These are phyloP conservation scores for Suillus cothurnatus DNA, from an alignment of 768 basidiomycete genomes.

Conservation along the genomic window DNA sequence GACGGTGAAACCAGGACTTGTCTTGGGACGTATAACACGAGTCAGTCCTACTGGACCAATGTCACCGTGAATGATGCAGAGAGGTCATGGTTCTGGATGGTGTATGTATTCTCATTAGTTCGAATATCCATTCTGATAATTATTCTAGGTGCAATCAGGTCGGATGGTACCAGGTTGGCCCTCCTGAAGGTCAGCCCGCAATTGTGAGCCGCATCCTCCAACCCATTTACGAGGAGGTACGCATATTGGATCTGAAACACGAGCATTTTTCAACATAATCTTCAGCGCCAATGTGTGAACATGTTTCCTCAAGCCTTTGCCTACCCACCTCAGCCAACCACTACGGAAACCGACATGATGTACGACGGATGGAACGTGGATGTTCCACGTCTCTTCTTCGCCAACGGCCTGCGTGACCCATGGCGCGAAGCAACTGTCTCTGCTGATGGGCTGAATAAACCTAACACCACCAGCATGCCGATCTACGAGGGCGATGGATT, in stretches of 20 bases:
- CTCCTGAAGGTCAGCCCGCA: conserved; percentile 37
- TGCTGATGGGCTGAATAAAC: conserved; percentile 46
- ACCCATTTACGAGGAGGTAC: conserved; percentile 31
- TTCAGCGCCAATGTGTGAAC: conserved; percentile 65
- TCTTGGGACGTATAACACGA: conserved; percentile 44
- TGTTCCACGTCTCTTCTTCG: conserved; percentile 64
- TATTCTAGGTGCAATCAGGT: conserved; percentile 64
- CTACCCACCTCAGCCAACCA: conserved; percentile 45
- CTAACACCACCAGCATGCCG: conserved; percentile 55
- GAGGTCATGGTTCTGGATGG: conserved; percentile 76
- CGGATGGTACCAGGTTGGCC: conserved; percentile 49
- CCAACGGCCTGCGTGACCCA: conserved; percentile 67
- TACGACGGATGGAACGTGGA: conserved; percentile 68
- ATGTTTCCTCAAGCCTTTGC: conserved; percentile 67
- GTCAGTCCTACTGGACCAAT: conserved; percentile 49
- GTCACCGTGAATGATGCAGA: conserved; percentile 52
- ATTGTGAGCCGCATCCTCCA: conserved; percentile 38
- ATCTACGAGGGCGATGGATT: conserved; percentile 64
- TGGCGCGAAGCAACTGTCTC: conserved; percentile 74
- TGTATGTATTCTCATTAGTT: conserved; percentile 39
- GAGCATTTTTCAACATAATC: background rate
- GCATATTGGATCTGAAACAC: background rate
- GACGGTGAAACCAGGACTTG: conserved; percentile 42
- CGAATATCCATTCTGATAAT: conserved; percentile 1
- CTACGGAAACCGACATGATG: conserved; percentile 42